These are phyloP conservation scores for Leishmania tropica DNA, from an alignment of 208 protist species.

Conservation along the genomic window DNA sequence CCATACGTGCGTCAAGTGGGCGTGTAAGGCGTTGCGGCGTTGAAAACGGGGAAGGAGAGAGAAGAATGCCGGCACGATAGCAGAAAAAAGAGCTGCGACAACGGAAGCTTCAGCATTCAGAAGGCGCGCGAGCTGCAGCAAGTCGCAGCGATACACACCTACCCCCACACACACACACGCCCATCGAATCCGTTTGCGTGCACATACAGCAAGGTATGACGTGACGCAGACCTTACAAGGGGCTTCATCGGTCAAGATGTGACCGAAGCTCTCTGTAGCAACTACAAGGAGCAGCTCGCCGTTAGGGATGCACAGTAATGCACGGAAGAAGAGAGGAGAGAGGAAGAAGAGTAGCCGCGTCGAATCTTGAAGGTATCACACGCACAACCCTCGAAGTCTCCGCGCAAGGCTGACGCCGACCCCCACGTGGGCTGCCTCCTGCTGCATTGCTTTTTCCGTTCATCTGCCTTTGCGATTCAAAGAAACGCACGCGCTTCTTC, in stretches of 20 bases:
- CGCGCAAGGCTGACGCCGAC: neutral
- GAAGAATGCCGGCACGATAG: too few species aligned
- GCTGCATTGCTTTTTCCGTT: neutral
- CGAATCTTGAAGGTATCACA: too few species aligned
- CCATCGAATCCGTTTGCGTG: neutral
- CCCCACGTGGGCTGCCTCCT: neutral
- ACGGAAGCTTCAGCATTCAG: neutral
- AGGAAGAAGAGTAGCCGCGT: neutral
- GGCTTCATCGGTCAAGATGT: neutral
- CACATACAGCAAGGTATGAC: neutral
- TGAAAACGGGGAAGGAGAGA: neutral
- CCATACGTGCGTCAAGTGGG: neutral
- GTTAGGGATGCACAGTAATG: neutral
- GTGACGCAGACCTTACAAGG: neutral
- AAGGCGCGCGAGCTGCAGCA: neutral
- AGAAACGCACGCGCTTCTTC: neutral
- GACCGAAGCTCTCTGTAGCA: too few species aligned
- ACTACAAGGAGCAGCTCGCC: neutral
- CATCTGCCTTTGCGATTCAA: neutral
- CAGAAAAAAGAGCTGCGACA: neutral
- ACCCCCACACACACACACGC: neutral
- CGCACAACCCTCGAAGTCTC: neutral
- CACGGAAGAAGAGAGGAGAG: neutral
- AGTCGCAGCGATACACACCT: neutral
- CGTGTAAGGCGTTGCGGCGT: neutral